Evolutionary conservation across 1,139 yeast species (phyloP).

Genomic region (Pichia sp.): DNA sequence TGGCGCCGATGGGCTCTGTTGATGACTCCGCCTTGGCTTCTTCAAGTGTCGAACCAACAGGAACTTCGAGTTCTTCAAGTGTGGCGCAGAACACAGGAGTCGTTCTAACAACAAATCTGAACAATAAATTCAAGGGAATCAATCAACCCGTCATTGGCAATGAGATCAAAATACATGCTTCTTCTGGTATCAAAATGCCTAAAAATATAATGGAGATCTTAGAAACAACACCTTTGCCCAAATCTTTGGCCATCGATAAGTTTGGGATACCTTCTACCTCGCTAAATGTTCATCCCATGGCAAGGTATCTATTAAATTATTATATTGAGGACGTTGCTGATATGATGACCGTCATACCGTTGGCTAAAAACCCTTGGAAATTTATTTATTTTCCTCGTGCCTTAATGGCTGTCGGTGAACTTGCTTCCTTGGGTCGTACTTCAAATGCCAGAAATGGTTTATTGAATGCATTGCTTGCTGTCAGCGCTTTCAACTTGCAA

Average conservation of each 20-base stretch:
- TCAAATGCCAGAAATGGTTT: constrained; percentile 75
- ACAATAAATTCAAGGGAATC: constrained; percentile 16
- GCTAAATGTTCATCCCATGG: constrained; percentile 58
- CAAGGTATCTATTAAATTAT: constrained; percentile 66
- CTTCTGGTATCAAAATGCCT: constrained; percentile 32
- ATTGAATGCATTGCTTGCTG: constrained; percentile 75
- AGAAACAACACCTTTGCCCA: constrained; percentile 44
- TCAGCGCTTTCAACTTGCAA: constrained; percentile 75
- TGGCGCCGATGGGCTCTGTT: constrained; percentile 7
- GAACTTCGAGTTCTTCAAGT: constrained; percentile 6
- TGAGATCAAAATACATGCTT: constrained; percentile 30
- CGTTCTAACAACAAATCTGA: constrained; percentile 18
- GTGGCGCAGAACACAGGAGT: constrained; percentile 8
- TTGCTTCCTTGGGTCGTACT: constrained; percentile 69
- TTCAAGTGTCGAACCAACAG: constrained; percentile 9
- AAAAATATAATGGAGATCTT: constrained; percentile 45
- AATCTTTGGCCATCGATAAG: constrained; percentile 35
- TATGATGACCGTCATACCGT: constrained; percentile 80
- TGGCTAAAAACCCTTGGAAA: constrained; percentile 84
- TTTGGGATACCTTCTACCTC: constrained; percentile 58
- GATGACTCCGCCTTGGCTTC: constrained; percentile 6
- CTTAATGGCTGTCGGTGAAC: constrained; percentile 73
- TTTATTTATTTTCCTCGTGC: constrained; percentile 82
- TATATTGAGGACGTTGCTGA: constrained; percentile 78
- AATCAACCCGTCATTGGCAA: constrained; percentile 21